Evolutionary conservation across 148 eudicot species (phyloP), one percentile per base, ranked within the genome.

Genomic region (Chenopodium album): DNA sequence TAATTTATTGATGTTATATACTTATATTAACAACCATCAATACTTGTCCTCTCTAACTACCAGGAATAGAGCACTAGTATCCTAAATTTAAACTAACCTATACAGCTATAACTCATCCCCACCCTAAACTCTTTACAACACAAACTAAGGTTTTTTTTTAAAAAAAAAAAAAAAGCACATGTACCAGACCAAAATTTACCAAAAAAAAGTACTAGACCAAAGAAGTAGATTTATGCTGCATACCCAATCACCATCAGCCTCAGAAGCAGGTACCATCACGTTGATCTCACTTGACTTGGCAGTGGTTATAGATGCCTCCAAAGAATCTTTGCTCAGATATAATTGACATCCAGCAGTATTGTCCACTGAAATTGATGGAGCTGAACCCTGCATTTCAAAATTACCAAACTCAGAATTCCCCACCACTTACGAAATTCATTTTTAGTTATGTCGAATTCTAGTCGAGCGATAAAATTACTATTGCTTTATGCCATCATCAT

Each of bases 251-350:
- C 86, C 92, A 71, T 90, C 94, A 63, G 90, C 79, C 50, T 81
- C 92, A 77, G 90, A 82, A 83, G 91, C 93, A 88, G 98, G 98
- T 78, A 96, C 90, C 87, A 96, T 84, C 32, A 96, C 98, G 71
- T 96, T 96, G 84, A 94, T 82, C 85, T 96, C 99, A 80, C 98
- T 92, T 16, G 99, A 94, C 88, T 96, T 96, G 72, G 99, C 99
- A 11, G 99, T 91, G 19, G 99, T 96, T 71, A 96, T 90, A 82
- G 95, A 89, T 73, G 93, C 83, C 80, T 84, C 90, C 83, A 96
- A 77, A 81, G 99, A 88, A 80, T 90, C 98, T 86, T 92, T 94
- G 94, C 95, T 92, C 86, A 96, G 82, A 73, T 94, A 96, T 82
- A 96, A 80, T 64, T 96, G 99, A 88, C 99, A 96, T 60, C 99